Base-by-base conservation (phyloP, 352 stramenopile genomes). In the Phytophthora crassamura region DNA sequence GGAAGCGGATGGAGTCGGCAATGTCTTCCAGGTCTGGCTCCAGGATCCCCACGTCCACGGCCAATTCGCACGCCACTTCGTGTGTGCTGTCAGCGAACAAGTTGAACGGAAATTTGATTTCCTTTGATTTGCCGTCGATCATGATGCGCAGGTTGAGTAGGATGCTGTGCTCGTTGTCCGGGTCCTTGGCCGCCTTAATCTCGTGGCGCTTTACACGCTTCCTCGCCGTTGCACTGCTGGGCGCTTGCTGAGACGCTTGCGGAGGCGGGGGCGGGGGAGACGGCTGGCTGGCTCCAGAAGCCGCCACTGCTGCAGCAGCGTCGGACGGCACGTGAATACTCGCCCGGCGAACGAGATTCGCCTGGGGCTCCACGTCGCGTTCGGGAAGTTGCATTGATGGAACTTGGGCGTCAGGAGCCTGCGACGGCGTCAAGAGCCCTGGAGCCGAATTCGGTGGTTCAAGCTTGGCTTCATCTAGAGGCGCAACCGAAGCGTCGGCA, bases 61-160 rank as follows among this genome's bases (percentile, higher is more conserved):
- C 93, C 75, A 98, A 89, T 81, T 98, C 95, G 48, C 94, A 97
- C n/a, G 92, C 94, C 40, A 98, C 91, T 71, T 98, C 90, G 53
- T 98, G 88, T 14, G 93, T 86, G 69, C 93, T 97, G 73, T 98
- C 95, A 32, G 95, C 88, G 20, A 98, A 97, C 43, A 98, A 74
- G 71, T 98, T 95, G 83, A 98, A 98, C 14, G 93, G 88, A 78
- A 98, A 98, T 82, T 98, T 96, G 58, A 98, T 97, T 57, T 98
- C 96, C 73, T 98, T 96, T n/a, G 91, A 97, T 72, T 97, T 95
- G 69, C 91, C 87, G 63, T 95, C 84, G 35, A 95, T 87, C 60
- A 86, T 90, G 59, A 95, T 88, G n/a, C 87, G 91, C 36, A 98
- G 75, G 50, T 94, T 98, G 43, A 98, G 46, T 55, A 93, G 51